A percentile compares a stretch with the other conserved stretches of the same genome.
Evolutionary conservation across 257 asterid genomes (phyloP).

Genomic region (Penstemon newberryi): DNA sequence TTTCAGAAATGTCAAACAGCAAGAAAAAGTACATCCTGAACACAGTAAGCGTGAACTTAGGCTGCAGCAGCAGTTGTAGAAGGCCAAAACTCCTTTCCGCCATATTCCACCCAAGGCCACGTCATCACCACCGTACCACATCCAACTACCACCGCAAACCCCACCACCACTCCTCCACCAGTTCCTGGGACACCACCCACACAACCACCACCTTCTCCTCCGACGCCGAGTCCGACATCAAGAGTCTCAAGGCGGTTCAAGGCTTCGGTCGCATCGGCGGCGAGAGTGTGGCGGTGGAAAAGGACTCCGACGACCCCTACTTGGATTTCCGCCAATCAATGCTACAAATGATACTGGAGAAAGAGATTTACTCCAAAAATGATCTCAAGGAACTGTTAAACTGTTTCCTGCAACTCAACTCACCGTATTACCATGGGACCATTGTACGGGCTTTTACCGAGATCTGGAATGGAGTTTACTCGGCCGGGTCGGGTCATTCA

Average conservation of each 20-base stretch:
- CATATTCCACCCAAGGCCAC: constrained; percentile 59
- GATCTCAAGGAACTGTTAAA: constrained; percentile 72
- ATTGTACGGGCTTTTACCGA: constrained; percentile 83
- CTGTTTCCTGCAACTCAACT: constrained; percentile 83
- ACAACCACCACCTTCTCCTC: constrained; percentile 42
- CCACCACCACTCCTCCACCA: constrained; percentile 39
- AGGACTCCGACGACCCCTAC: constrained; percentile 87
- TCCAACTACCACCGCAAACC: constrained; percentile 14
- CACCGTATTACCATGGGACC: constrained; percentile 75
- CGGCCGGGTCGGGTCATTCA: constrained; percentile 28
- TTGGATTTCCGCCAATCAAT: constrained; percentile 83
- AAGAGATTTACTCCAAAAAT: constrained; percentile 64
- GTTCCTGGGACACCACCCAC: constrained; percentile 51
- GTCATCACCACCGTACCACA: constrained; percentile 25
- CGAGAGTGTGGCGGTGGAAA: constrained; percentile 78
- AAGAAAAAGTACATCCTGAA: constrained; percentile 49
- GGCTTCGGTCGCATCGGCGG: constrained; percentile 70
- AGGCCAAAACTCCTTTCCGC: constrained; percentile 57
- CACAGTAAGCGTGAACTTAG: constrained; percentile 45
- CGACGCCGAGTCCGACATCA: constrained; percentile 42
- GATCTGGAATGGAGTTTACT: constrained; percentile 79
- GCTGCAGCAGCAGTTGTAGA: constrained; percentile 69
- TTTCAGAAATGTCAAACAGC: constrained; percentile 45
- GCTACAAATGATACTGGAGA: constrained; percentile 92
- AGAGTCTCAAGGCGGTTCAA: constrained; percentile 58